phyloP scores from a whole-genome alignment of 495 filamentous ascomycete genomes.

The Hyaloscypha finlandica region DNA sequence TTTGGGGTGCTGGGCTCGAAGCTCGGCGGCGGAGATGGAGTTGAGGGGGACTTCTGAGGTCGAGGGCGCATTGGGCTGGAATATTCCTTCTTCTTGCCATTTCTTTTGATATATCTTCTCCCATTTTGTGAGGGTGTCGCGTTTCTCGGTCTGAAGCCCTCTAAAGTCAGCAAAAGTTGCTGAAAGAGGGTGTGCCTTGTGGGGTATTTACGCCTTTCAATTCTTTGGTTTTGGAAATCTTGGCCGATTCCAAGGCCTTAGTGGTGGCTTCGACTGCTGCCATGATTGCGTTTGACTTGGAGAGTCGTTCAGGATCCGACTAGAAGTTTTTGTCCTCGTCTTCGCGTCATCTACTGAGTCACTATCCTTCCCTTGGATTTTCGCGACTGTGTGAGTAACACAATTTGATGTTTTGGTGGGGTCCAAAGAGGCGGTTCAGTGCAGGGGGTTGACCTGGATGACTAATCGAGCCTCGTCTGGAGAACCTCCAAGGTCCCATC shows the following conservation, averaged over 20 bases:
- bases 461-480: neutral
- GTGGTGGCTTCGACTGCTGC: conserved; percentile 30
- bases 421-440: neutral
- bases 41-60: conserved; percentile 71
- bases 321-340: conserved; percentile 8
- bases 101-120: conserved; percentile 90
- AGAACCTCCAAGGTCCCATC: neutral
- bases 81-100: conserved; percentile 79
- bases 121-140: conserved; percentile 81
- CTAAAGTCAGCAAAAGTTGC: conserved; percentile 6
- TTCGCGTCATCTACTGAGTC: conserved; percentile 15
- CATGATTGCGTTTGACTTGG: conserved; percentile 30
- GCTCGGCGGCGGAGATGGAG: conserved; percentile 66
- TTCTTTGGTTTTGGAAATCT: conserved; percentile 50
- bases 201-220: conserved; percentile 44
- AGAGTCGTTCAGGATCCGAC: neutral
- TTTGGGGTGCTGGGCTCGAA: conserved; percentile 80
- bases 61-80: conserved; percentile 83
- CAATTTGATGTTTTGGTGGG: conserved; percentile 26
- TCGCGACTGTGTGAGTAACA: conserved; percentile 6
- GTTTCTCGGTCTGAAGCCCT: conserved; percentile 75
- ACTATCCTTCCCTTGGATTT: conserved; percentile 2
- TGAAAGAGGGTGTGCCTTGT: neutral
- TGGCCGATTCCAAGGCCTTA: conserved; percentile 29
- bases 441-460: neutral